phyloP scores from a whole-genome alignment of 371 early-diverging fungal species.

The Umbelopsis sp. region DNA sequence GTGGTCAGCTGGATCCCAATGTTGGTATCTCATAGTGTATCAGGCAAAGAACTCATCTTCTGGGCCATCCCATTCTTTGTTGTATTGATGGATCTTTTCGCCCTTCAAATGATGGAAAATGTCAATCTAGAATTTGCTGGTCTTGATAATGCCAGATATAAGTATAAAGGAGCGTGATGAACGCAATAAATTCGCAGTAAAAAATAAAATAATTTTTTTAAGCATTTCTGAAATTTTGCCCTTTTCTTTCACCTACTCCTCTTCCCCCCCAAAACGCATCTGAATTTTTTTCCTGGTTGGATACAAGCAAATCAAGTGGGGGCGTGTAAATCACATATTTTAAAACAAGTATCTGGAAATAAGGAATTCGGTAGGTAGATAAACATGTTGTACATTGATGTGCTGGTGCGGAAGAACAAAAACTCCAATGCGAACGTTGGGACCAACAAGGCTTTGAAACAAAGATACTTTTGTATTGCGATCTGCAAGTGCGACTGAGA shows the following conservation, averaged over 20 bases:
- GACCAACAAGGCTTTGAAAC: too few relatives aligned
- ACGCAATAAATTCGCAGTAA: background rate
- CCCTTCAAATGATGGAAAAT: constrained; percentile 15
- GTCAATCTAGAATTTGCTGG: constrained; percentile 7
- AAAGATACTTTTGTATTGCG: too few relatives aligned
- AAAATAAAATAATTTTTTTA: constrained; percentile 7
- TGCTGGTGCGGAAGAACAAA: background rate
- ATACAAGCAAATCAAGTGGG: too few relatives aligned
- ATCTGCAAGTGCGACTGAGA: too few relatives aligned
- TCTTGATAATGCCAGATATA: background rate
- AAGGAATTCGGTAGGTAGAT: too few relatives aligned
- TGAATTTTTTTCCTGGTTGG: background rate
- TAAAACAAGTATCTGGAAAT: too few relatives aligned
- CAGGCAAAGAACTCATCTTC: background rate
- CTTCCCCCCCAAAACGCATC: background rate
- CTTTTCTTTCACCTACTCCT: background rate
- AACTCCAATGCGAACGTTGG: too few relatives aligned
- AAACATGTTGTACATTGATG: background rate
- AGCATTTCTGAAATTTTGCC: background rate
- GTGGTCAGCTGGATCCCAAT: constrained; percentile 6
- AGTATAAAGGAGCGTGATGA: constrained; percentile 12
- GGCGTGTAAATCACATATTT: background rate
- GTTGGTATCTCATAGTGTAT: background rate
- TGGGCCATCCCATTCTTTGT: constrained; percentile 1
- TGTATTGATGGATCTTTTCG: background rate